Evolutionary conservation across 2,329 filamentous ascomycete species (phyloP), one percentile per base, ranked within the genome.

Genomic region (Colletotrichum simmondsii): DNA sequence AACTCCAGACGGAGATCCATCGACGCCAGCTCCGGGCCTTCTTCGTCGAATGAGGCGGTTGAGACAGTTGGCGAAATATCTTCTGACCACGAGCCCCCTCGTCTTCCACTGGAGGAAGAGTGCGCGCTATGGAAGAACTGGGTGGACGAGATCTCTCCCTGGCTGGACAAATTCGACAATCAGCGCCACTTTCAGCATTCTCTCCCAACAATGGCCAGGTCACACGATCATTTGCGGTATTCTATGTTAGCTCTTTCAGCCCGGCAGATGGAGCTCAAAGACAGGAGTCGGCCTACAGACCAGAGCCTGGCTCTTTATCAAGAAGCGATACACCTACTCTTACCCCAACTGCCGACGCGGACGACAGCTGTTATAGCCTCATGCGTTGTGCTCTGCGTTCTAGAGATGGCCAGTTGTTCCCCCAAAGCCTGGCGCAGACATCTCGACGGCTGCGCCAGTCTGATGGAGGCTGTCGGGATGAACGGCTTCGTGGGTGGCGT

Each of bases 101-200:
- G 32, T 12, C 37, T 75, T 7, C 67, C 80, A 0, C 74, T 78
- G 5, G 76, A 80, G 1, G 79, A 83, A 54, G 82, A 83, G 59
- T 81, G 79, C 42, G 65, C 69, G 1, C 74, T 85, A 1, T 85
- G 83, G 83, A 82, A 80, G 64, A 84, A 84, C 63, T 85, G 83
- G 79, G 80, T 85, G 62, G 79, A 83, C 28, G 83, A 85, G 37
- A 79, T 85, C 53, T 81, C 83, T 2, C 83, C 82, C 0, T 85
- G 83, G 86, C 83, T 91, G 14, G 89, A 91, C 76, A 90, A 89
- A 81, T 90, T 90, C 73, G 89, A 91, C 75, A 85, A 83, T 35
- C 81, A 85, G 24, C 84, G 86, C 19, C 84, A 84, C 10, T 91
- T 91, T 76, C 86, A 87, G 5, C 83, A 88, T 3, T 83, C 88